Conservation (phyloP, 768 basidiomycete species). For the Russula brevipes region DNA sequence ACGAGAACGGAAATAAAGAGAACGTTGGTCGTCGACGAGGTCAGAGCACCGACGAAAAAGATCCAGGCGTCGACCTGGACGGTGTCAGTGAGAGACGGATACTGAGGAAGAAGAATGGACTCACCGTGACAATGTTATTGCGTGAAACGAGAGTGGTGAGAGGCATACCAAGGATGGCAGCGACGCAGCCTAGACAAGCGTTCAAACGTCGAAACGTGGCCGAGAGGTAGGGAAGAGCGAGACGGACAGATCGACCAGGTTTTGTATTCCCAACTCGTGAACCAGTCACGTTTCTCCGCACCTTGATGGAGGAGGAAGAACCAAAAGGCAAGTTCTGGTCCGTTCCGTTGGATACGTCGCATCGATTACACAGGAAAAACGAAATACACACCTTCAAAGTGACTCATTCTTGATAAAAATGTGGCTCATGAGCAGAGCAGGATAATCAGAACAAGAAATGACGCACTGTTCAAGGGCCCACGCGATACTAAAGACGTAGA, state of each 20-base stretch:
- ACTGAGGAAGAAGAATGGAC: not conserved
- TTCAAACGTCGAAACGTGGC: not conserved
- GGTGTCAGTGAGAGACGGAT: not conserved
- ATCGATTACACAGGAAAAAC: not conserved
- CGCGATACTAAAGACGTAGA: conserved; percentile 63
- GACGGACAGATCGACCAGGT: conserved; percentile 63
- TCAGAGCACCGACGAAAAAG: conserved; percentile 64
- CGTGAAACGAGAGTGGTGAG: conserved; percentile 58
- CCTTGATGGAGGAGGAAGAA: conserved; percentile 77
- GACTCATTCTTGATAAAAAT: conserved; percentile 53
- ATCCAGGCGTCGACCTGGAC: conserved; percentile 65
- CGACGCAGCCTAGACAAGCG: conserved; percentile 47
- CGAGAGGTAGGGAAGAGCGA: not conserved
- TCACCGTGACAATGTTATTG: conserved; percentile 52
- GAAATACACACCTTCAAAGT: conserved; percentile 60
- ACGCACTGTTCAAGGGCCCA: conserved; percentile 78
- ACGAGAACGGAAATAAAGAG: conserved; percentile 67
- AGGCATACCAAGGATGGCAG: conserved; percentile 68
- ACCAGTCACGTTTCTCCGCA: conserved; percentile 67
- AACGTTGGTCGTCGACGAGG: conserved; percentile 61
- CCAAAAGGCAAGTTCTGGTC: conserved; percentile 73
- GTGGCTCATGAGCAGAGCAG: not conserved
- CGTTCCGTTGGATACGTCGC: not conserved
- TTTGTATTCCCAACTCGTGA: conserved; percentile 72
- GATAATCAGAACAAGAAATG: conserved; percentile 5